Conservation (phyloP, 148 eudicot genomes). For the Rhododendron ferrugineum region DNA sequence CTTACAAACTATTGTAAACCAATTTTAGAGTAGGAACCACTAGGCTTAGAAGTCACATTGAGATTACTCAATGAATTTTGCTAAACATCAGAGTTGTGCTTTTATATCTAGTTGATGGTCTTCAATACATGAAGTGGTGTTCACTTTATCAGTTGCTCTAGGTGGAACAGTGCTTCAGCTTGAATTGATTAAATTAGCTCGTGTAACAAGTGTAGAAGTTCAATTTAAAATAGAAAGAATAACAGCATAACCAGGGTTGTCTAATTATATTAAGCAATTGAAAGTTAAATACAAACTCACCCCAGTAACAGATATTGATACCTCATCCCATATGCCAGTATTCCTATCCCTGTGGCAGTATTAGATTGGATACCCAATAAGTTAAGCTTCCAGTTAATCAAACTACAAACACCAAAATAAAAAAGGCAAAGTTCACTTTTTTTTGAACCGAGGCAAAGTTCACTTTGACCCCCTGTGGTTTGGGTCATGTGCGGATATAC, state of each 20-base stretch:
- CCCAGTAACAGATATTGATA: constrained; percentile 80
- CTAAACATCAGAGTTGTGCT: background rate
- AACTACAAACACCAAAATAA: background rate
- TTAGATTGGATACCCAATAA: background rate
- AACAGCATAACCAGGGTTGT: background rate
- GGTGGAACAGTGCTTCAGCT: background rate
- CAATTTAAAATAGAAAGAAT: background rate
- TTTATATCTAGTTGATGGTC: background rate
- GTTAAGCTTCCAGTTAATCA: background rate
- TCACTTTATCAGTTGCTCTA: background rate
- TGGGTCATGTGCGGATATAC: no score
- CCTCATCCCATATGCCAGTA: constrained; percentile 99
- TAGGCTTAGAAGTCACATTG: background rate
- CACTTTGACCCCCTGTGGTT: no score
- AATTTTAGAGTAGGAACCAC: background rate
- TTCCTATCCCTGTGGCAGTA: constrained; percentile 78
- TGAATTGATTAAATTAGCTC: background rate
- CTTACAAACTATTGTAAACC: background rate
- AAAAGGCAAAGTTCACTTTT: background rate
- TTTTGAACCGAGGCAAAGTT: background rate
- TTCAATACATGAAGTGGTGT: background rate
- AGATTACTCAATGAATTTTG: background rate
- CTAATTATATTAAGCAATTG: background rate
- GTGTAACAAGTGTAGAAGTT: background rate
- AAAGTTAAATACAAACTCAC: constrained; percentile 38